Evolutionary conservation across 495 filamentous ascomycete genomes (phyloP).

Genomic region (Penicillium bialowiezense): DNA sequence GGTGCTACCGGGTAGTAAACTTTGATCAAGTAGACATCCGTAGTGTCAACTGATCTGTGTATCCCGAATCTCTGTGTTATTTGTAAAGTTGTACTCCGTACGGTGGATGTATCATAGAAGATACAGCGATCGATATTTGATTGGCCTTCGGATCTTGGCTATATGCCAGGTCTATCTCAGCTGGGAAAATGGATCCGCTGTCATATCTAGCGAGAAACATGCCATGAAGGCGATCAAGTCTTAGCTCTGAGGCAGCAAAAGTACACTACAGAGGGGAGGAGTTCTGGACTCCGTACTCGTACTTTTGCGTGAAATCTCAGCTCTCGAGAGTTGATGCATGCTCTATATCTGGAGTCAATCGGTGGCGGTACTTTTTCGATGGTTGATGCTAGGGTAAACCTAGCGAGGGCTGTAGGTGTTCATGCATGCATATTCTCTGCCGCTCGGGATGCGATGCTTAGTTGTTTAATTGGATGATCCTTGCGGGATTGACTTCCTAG

Average conservation of each 20-base stretch:
- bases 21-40: not conserved
- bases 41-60: not conserved
- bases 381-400: not conserved
- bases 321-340: not conserved
- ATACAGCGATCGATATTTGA: not conserved
- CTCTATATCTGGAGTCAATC: not conserved
- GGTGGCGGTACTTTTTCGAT: slow-evolving; percentile 7
- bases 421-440: not conserved
- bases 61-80: not conserved
- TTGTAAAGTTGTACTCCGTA: not conserved
- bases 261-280: slow-evolving; percentile 4
- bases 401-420: not conserved
- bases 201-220: slow-evolving; percentile 17
- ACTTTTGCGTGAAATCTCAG: slow-evolving; percentile 1
- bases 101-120: slow-evolving; percentile 1
- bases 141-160: slow-evolving; percentile 7
- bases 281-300: not conserved
- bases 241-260: slow-evolving; percentile 10
- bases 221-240: slow-evolving; percentile 5
- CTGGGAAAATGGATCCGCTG: slow-evolving; percentile 8
- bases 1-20: not conserved
- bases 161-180: slow-evolving; percentile 6
- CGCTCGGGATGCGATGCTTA: not conserved
- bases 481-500: not conserved
- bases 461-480: not conserved